Percentiles rank a stretch among this genome's conserved stretches.
Conservation (phyloP, 768 basidiomycete species). For the Trametes meyenii region DNA sequence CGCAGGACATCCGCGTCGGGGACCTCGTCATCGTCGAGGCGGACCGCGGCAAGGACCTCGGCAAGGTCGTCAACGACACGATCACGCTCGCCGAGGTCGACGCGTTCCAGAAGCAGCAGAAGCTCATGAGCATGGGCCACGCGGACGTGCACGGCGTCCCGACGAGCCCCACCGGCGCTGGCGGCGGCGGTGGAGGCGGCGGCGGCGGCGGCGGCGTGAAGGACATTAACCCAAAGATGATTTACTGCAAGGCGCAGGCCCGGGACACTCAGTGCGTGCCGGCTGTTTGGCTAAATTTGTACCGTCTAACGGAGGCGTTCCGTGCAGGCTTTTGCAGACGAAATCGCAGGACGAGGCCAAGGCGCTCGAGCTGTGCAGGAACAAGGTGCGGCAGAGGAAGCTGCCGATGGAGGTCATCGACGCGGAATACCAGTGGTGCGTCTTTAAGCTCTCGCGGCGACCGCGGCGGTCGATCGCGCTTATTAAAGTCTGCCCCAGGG, state of each 20-base stretch:
- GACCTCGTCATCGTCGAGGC: conserved; percentile 97
- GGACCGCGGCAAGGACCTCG: conserved; percentile 91
- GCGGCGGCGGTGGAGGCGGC: conserved; percentile 44
- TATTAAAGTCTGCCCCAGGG: conserved; percentile 52
- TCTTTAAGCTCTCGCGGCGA: conserved; percentile 8
- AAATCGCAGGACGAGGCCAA: conserved; percentile 93
- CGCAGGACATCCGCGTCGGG: conserved; percentile 71
- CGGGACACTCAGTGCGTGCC: conserved; percentile 78
- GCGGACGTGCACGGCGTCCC: conserved; percentile 40
- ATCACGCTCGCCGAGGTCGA: conserved; percentile 91
- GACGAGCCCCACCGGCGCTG: conserved; percentile 49
- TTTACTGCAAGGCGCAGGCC: conserved; percentile 83
- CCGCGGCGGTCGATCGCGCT: not conserved
- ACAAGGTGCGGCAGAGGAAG: conserved; percentile 90
- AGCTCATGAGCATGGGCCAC: conserved; percentile 42
- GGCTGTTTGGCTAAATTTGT: not conserved
- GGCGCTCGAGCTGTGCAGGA: conserved; percentile 88
- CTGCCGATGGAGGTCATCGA: conserved; percentile 98
- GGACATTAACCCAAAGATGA: conserved; percentile 96
- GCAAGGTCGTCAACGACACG: conserved; percentile 88
- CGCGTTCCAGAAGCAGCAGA: conserved; percentile 83
- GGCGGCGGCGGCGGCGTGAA: conserved; percentile 62
- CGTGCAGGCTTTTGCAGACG: conserved; percentile 63
- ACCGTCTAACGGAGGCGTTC: conserved; percentile 9
- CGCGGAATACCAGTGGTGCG: conserved; percentile 97